These are phyloP conservation scores for Chaetomium sp. DNA, from an alignment of 2,329 filamentous ascomycete species.

Conservation along the genomic window DNA sequence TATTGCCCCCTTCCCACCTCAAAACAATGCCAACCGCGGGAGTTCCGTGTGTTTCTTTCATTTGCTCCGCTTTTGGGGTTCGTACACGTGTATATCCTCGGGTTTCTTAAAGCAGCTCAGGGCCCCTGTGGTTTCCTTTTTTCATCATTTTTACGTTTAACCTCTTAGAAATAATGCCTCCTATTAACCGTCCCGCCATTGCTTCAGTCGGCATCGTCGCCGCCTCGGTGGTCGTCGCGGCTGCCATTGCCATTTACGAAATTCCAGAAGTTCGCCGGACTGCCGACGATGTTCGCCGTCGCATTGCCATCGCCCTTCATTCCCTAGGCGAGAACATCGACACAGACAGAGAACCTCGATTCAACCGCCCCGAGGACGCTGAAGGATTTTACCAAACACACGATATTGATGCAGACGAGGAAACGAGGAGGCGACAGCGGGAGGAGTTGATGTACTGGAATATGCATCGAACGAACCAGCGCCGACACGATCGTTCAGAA, in stretches of 20 bases:
- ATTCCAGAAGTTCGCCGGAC: constrained; percentile 57
- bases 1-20: not conserved
- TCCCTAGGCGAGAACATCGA: constrained; percentile 52
- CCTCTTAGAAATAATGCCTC: constrained; percentile 38
- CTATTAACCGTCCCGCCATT: constrained; percentile 48
- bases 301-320: constrained; percentile 55
- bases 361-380: constrained; percentile 61
- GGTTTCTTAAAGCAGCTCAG: not conserved
- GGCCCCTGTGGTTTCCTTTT: not conserved
- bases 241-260: constrained; percentile 57
- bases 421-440: constrained; percentile 52
- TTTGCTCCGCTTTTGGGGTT: not conserved
- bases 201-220: constrained; percentile 53
- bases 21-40: not conserved
- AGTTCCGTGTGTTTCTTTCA: not conserved
- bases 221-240: constrained; percentile 50
- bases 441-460: constrained; percentile 64
- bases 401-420: constrained; percentile 57
- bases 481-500: constrained; percentile 30
- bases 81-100: too few species aligned
- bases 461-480: constrained; percentile 44
- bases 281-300: constrained; percentile 54
- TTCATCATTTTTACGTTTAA: not conserved
- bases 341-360: constrained; percentile 46
- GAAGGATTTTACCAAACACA: constrained; percentile 53